Conservation (phyloP, 768 basidiomycete species). For the Auricularia auricula-judae region DNA sequence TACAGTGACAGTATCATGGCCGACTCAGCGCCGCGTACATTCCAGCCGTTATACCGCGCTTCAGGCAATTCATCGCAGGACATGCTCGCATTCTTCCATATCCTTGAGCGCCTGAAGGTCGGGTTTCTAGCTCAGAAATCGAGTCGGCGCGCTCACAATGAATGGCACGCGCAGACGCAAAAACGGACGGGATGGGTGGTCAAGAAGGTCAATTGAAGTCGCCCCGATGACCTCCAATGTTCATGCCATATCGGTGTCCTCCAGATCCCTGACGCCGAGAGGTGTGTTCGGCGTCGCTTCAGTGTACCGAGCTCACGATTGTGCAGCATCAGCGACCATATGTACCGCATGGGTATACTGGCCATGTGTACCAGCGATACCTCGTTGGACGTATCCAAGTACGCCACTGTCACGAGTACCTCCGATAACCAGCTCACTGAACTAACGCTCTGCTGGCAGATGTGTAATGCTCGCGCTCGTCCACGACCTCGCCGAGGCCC, state of each 20-base stretch:
- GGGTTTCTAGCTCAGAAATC: neutral
- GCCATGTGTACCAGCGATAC: conserved; percentile 75
- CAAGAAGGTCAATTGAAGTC: conserved; percentile 39
- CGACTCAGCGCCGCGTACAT: neutral
- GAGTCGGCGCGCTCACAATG: neutral
- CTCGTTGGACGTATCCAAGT: conserved; percentile 68
- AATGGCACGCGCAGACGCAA: conserved; percentile 53
- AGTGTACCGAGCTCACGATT: neutral
- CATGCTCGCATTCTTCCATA: conserved; percentile 81
- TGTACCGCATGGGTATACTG: conserved; percentile 95
- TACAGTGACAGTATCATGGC: too few species aligned
- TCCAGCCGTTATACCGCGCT: conserved; percentile 1
- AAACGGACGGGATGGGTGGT: conserved; percentile 94
- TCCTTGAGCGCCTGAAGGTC: conserved; percentile 87
- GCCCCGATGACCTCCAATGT: conserved; percentile 1
- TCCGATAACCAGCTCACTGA: too few species aligned
- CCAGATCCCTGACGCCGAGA: conserved; percentile 77
- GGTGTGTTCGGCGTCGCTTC: conserved; percentile 30
- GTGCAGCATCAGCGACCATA: conserved; percentile 83
- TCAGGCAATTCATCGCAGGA: conserved; percentile 44
- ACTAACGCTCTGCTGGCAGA: conserved; percentile 22
- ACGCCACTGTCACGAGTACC: conserved; percentile 10
- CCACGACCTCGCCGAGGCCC: conserved; percentile 94
- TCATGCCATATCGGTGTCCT: neutral
- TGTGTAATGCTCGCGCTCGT: conserved; percentile 85